Conservation (phyloP, 768 basidiomycete species). For the Agrocybe praecox region DNA sequence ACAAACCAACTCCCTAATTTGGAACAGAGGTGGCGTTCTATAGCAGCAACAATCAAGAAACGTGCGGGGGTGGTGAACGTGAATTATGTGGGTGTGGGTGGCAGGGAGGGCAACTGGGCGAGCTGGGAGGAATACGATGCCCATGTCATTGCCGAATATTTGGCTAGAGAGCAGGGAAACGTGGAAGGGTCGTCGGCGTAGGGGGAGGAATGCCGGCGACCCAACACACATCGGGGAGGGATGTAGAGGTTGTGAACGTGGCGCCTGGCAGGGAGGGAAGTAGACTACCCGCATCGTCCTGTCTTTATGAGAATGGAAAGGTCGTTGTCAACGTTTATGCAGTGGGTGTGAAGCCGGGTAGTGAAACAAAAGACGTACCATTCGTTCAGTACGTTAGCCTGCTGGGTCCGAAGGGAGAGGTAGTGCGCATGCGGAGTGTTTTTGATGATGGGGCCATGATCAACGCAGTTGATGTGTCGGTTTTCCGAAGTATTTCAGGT, state of each 20-base stretch:
- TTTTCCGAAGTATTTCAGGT: conserved; percentile 14
- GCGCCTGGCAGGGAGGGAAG: too few relatives aligned
- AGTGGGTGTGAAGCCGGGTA: not conserved
- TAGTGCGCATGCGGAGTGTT: conserved; percentile 14
- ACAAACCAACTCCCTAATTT: conserved; percentile 5
- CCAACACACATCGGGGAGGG: not conserved
- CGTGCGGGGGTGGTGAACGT: too few relatives aligned
- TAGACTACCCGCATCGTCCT: not conserved
- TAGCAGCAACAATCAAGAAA: conserved; percentile 9
- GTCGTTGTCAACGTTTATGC: conserved; percentile 7
- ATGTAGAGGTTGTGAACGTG: not conserved
- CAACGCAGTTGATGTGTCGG: conserved; percentile 20
- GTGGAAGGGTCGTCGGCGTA: conserved; percentile 23
- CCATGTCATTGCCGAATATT: too few relatives aligned
- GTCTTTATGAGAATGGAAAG: too few relatives aligned
- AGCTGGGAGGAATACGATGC: too few relatives aligned
- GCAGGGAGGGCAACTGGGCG: too few relatives aligned
- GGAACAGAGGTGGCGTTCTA: conserved; percentile 19
- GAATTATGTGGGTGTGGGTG: too few relatives aligned
- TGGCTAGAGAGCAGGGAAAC: conserved; percentile 16
- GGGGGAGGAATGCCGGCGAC: conserved; percentile 6
- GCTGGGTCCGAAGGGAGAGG: conserved; percentile 13
- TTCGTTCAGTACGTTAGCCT: conserved; percentile 23
- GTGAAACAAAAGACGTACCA: conserved; percentile 6
- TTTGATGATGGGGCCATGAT: conserved; percentile 34